Evolutionary conservation across 768 basidiomycete genomes (phyloP), one percentile per base, ranked within the genome.

Genomic region (Mycena epipterygia): DNA sequence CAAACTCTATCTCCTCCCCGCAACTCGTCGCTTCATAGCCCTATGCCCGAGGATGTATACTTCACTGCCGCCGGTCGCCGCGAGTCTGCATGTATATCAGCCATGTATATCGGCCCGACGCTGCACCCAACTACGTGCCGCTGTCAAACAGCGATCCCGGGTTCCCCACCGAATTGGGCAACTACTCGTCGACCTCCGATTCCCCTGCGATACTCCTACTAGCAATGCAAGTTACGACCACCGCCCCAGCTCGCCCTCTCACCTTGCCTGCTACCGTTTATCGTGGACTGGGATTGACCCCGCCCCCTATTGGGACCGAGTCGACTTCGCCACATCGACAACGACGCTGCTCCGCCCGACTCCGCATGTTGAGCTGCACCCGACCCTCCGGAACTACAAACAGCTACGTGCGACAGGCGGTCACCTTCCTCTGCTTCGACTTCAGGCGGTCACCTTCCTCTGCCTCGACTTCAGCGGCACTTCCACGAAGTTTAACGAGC

Each of bases 341-440:
- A n/a, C n/a, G n/a, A n/a, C n/a, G n/a, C n/a, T n/a, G n/a, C n/a
- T n/a, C n/a, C n/a, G n/a, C n/a, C n/a, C n/a, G n/a, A n/a, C n/a
- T 89, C 77, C 84, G 87, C 65, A 88, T 88, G 87, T 71, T 90
- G 32, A 84, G 46, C 79, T 81, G 81, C 14, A 79, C 82, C 60
- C 76, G n/a, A 80, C 79, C 16, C 69, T 81, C 44, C 77, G 83
- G n/a, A 80, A 78, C 19, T 71, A 80, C 51, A 71, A 84, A 70
- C 19, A 80, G 77, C 65, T 81, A 77, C 63, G 79, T 81, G 3
- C 83, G 82, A 64, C 81, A 81, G 61, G 83, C 83, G 2, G 64
- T 84, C n/a, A n/a, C n/a, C n/a, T n/a, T n/a, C n/a, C n/a, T n/a
- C n/a, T n/a, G n/a, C n/a, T n/a, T n/a, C n/a, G n/a, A n/a, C n/a